Percentiles rank a stretch among this genome's conserved stretches.
phyloP scores from a whole-genome alignment of 768 basidiomycete species.

The Tulasnella sp. region DNA sequence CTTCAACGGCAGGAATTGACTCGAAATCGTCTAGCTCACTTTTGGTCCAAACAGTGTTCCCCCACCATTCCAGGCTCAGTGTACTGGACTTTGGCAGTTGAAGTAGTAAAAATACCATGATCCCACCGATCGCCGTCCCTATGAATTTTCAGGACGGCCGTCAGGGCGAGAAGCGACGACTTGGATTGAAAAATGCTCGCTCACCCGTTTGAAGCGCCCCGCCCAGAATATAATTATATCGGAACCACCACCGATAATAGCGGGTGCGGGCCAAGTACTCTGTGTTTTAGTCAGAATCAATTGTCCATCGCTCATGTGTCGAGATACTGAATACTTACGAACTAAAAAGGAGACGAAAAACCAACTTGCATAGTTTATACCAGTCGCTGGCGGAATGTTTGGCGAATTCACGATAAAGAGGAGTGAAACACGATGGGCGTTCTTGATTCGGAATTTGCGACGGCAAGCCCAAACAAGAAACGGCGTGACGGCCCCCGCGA shows the following conservation, averaged over 20 bases:
- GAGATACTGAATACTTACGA: conserved; percentile 34
- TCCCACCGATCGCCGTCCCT: conserved; percentile 39
- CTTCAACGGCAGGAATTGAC: too few relatives aligned
- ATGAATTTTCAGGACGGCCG: too few relatives aligned
- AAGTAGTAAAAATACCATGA: conserved; percentile 44
- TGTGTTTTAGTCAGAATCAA: conserved; percentile 28
- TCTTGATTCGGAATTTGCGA: conserved; percentile 37
- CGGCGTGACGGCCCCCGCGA: conserved; percentile 42
- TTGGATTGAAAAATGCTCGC: not conserved
- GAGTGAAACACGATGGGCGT: conserved; percentile 39
- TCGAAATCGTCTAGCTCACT: too few relatives aligned
- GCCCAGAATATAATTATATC: conserved; percentile 48
- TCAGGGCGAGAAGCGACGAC: too few relatives aligned
- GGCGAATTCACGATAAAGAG: conserved; percentile 43
- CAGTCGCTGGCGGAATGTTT: conserved; percentile 44
- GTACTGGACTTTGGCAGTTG: conserved; percentile 38
- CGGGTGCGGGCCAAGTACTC: conserved; percentile 43
- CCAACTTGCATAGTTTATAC: conserved; percentile 46
- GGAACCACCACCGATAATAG: conserved; percentile 47
- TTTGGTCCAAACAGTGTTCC: conserved; percentile 34
- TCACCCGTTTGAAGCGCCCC: conserved; percentile 43
- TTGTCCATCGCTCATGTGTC: not conserved
- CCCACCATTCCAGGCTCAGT: conserved; percentile 39
- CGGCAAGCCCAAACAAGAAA: conserved; percentile 42
- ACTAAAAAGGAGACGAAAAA: conserved; percentile 45